Evolutionary conservation across 257 asterid genomes (phyloP).

Genomic region (Nicotiana paniculata): DNA sequence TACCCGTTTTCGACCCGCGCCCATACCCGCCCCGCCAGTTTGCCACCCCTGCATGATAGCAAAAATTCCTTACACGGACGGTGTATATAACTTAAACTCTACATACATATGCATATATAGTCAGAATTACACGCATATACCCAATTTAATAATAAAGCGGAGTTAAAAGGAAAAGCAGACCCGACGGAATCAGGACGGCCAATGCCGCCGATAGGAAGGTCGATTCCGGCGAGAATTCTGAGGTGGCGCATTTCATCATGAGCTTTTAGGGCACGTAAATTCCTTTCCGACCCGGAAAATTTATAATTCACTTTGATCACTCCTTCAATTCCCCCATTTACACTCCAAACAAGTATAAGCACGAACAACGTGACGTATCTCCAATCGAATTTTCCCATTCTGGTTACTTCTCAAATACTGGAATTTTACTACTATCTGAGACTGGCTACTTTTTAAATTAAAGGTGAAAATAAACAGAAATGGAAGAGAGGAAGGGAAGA

Average conservation of each 20-base stretch:
- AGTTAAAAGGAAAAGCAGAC: slow-evolving; percentile 21
- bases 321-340: slow-evolving; percentile 16
- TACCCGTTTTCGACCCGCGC: no score
- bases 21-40: no score
- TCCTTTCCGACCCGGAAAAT: slow-evolving; percentile 63
- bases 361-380: not conserved
- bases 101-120: not conserved
- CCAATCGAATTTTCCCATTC: not conserved
- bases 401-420: not conserved
- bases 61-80: no score
- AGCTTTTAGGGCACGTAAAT: slow-evolving; percentile 69
- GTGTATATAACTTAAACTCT: no score
- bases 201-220: slow-evolving; percentile 90
- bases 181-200: slow-evolving; percentile 96
- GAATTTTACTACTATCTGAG: not conserved
- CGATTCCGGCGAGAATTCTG: slow-evolving; percentile 77
- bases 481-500: not conserved
- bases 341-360: not conserved
- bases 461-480: not conserved
- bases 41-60: not conserved
- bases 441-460: not conserved
- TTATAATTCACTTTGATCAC: slow-evolving; percentile 69
- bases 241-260: slow-evolving; percentile 86
- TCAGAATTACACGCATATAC: not conserved
- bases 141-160: not conserved